Conservation (phyloP, 495 filamentous ascomycete species). For the Paragyromitra xinjiangensis region DNA sequence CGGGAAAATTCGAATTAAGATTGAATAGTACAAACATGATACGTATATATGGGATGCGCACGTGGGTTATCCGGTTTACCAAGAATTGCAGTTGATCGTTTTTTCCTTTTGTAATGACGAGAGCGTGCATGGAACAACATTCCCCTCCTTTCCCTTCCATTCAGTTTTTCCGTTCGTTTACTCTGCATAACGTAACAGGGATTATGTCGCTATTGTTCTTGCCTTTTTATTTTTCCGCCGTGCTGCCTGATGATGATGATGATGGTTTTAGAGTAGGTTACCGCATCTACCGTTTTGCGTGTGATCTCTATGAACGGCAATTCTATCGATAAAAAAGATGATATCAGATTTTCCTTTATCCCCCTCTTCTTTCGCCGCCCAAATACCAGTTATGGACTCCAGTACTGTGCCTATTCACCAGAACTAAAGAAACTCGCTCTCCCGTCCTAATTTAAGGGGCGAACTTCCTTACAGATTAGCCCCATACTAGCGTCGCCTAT, state of each 20-base stretch:
- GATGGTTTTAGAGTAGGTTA: slow-evolving; percentile 40
- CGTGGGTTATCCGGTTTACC: slow-evolving; percentile 49
- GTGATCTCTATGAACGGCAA: slow-evolving; percentile 49
- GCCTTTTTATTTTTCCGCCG: slow-evolving; percentile 49
- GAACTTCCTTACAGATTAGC: slow-evolving; percentile 21
- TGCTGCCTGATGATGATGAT: slow-evolving; percentile 42
- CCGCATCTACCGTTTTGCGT: slow-evolving; percentile 53
- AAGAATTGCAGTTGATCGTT: slow-evolving; percentile 28
- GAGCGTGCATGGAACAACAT: slow-evolving; percentile 41
- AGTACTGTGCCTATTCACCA: slow-evolving; percentile 24
- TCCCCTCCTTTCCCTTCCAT: slow-evolving; percentile 37
- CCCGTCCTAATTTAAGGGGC: not conserved
- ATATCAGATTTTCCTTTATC: slow-evolving; percentile 47
- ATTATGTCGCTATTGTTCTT: slow-evolving; percentile 28
- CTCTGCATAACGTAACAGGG: slow-evolving; percentile 52
- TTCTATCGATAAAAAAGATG: slow-evolving; percentile 37
- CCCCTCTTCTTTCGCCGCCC: slow-evolving; percentile 18
- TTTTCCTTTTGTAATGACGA: slow-evolving; percentile 49
- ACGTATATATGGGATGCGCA: slow-evolving; percentile 44
- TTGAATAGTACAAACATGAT: slow-evolving; percentile 20
- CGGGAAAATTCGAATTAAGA: slow-evolving; percentile 7
- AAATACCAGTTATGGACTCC: slow-evolving; percentile 25
- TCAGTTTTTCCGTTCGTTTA: slow-evolving; percentile 49
- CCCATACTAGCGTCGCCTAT: slow-evolving; percentile 25
- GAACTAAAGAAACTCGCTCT: slow-evolving; percentile 5